Evolutionary conservation across 1,284 basidiomycete species (phyloP).

Genomic region (Rhodotorula glutinis): DNA sequence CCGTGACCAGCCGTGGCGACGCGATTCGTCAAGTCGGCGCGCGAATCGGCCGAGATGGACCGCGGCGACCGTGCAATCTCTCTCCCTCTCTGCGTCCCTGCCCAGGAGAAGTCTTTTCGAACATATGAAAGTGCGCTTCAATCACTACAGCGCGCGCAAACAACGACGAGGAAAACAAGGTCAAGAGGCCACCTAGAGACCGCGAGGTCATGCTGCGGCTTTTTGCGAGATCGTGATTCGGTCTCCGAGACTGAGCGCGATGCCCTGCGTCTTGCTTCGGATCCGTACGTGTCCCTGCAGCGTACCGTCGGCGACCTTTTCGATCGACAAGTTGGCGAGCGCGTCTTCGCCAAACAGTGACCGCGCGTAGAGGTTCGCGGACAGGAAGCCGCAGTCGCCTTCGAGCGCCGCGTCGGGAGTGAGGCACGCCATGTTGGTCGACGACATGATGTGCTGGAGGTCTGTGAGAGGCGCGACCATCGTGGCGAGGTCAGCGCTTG

Average conservation of each 20-base stretch:
- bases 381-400: constrained; percentile 74
- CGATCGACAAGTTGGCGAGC: constrained; percentile 90
- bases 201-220: not conserved
- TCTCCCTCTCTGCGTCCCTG: too few species aligned
- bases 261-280: constrained; percentile 90
- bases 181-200: too few species aligned
- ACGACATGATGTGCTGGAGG: constrained; percentile 83
- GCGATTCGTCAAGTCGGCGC: too few species aligned
- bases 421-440: constrained; percentile 94
- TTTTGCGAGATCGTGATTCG: constrained; percentile 57
- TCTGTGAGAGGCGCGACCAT: constrained; percentile 47
- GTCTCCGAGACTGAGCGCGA: constrained; percentile 89
- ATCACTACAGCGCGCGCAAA: not conserved
- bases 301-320: constrained; percentile 75
- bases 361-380: constrained; percentile 88
- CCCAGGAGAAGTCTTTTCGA: too few species aligned
- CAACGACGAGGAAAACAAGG: too few species aligned
- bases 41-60: too few species aligned
- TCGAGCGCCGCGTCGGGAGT: constrained; percentile 81
- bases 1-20: not conserved
- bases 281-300: constrained; percentile 90
- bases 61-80: too few species aligned
- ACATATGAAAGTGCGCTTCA: too few species aligned
- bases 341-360: constrained; percentile 95
- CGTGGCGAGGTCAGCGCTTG: not conserved